These are phyloP conservation scores for Powellomyces hirtus DNA, from an alignment of 192 early-diverging fungal genomes.

Conservation along the genomic window DNA sequence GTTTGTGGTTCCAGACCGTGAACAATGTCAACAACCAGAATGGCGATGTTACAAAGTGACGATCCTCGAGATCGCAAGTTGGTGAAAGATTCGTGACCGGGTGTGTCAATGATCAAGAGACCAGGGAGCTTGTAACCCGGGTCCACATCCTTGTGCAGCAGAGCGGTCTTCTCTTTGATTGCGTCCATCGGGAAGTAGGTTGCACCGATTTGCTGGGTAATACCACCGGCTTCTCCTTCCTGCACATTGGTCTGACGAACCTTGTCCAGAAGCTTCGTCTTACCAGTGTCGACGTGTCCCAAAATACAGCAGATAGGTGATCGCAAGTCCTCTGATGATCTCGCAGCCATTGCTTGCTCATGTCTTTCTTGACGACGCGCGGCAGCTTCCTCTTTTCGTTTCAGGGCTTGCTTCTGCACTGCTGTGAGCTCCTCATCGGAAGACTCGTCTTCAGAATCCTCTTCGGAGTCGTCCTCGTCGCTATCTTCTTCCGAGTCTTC, in stretches of 20 bases:
- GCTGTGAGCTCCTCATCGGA: slow-evolving; percentile 61
- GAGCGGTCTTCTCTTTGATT: slow-evolving; percentile 87
- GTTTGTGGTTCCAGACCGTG: slow-evolving; percentile 99
- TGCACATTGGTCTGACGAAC: slow-evolving; percentile 99
- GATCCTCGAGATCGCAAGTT: slow-evolving; percentile 94
- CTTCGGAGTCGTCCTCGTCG: slow-evolving; percentile 22
- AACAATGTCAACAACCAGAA: slow-evolving; percentile 99
- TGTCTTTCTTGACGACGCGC: slow-evolving; percentile 50
- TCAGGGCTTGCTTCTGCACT: slow-evolving; percentile 57
- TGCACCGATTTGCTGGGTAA: slow-evolving; percentile 99
- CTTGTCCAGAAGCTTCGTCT: slow-evolving; percentile 98
- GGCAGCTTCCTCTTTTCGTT: slow-evolving; percentile 77
- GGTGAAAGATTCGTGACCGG: slow-evolving; percentile 98
- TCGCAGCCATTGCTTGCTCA: slow-evolving; percentile 73
- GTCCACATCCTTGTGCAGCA: slow-evolving; percentile 57
- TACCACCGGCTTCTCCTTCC: slow-evolving; percentile 99
- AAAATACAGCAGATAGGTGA: slow-evolving; percentile 98
- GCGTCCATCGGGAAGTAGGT: slow-evolving; percentile 98
- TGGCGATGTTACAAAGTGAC: slow-evolving; percentile 98
- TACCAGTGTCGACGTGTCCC: slow-evolving; percentile 95
- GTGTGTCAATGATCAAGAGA: slow-evolving; percentile 95
- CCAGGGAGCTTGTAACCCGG: slow-evolving; percentile 84
- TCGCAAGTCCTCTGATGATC: slow-evolving; percentile 86
- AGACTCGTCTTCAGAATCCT: slow-evolving; percentile 40
- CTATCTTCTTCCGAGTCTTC: slow-evolving; percentile 33